phyloP scores from a whole-genome alignment of 345 rosid genomes.

The Eucalyptus brandiana region DNA sequence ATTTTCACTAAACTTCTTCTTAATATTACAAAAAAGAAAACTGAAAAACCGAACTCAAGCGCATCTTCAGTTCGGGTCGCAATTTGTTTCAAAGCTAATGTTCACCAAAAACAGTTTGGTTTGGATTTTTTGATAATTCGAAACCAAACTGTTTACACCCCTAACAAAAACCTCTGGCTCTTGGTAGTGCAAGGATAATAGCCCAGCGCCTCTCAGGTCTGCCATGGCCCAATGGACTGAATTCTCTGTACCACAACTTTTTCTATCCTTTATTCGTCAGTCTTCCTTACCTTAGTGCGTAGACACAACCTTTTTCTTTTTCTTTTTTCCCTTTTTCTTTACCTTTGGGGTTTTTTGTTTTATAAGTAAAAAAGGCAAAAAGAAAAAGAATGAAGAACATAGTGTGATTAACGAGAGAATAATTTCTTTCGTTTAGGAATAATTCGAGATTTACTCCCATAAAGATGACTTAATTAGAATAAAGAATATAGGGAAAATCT shows the following conservation, averaged over 20 bases:
- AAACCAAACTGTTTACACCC: too few relatives aligned
- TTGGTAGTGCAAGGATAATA: rapidly evolving
- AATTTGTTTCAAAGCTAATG: too few relatives aligned
- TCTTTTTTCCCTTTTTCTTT: background rate
- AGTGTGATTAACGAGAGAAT: background rate
- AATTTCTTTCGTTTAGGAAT: background rate
- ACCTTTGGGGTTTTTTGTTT: background rate
- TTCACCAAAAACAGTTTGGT: too few relatives aligned
- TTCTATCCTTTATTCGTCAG: rapidly evolving
- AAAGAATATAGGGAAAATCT: too few relatives aligned
- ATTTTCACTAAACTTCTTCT: too few relatives aligned
- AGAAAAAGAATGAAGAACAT: background rate
- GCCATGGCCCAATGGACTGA: background rate
- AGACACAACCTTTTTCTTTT: background rate
- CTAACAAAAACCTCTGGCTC: background rate
- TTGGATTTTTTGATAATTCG: rapidly evolving
- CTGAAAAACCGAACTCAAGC: rapidly evolving
- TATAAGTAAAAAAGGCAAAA: background rate
- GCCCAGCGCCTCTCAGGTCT: rapidly evolving
- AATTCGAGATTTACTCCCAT: background rate
- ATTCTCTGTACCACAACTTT: background rate
- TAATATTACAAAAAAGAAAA: too few relatives aligned
- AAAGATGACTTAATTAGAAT: background rate
- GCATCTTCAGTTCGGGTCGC: too few relatives aligned
- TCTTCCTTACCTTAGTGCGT: background rate